Conservation (phyloP, 495 filamentous ascomycete genomes). For the Podospora tetraspora region DNA sequence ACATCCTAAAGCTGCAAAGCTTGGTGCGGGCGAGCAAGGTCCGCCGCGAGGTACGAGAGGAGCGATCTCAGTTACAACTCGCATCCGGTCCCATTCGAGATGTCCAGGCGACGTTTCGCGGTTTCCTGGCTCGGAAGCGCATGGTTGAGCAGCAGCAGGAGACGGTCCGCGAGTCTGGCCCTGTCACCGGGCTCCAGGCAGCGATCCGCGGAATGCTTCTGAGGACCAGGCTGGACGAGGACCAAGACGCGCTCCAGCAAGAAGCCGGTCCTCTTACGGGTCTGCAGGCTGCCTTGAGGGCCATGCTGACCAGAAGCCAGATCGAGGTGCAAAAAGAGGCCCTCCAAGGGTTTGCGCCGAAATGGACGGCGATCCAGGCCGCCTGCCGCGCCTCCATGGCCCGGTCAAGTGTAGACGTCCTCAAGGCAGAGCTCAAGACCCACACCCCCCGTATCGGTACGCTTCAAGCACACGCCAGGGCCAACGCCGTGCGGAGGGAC, state of each 20-base stretch:
- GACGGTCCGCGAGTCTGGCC: constrained; percentile 41
- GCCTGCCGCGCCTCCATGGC: constrained; percentile 42
- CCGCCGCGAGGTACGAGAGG: constrained; percentile 58
- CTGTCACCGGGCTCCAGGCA: constrained; percentile 48
- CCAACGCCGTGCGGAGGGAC: constrained; percentile 44
- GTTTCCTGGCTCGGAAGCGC: constrained; percentile 48
- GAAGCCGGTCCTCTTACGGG: constrained; percentile 35
- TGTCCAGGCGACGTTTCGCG: constrained; percentile 70
- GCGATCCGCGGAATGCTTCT: constrained; percentile 48
- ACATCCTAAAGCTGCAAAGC: constrained; percentile 78
- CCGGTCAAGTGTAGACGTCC: constrained; percentile 36
- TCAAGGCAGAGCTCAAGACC: constrained; percentile 35
- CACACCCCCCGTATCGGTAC: constrained; percentile 31
- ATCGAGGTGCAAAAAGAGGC: constrained; percentile 35
- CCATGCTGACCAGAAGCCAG: constrained; percentile 37
- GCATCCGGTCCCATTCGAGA: constrained; percentile 52
- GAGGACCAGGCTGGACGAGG: constrained; percentile 35
- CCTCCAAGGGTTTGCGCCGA: constrained; percentile 35
- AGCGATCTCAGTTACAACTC: constrained; percentile 56
- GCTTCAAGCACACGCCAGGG: constrained; percentile 43
- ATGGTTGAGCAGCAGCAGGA: constrained; percentile 50
- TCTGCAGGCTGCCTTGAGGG: constrained; percentile 48
- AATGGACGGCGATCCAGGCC: constrained; percentile 49
- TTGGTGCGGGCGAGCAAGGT: constrained; percentile 72
- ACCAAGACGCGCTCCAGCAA: constrained; percentile 35